A percentile compares a stretch with the other conserved stretches of the same genome.
Conservation (phyloP, 371 early-diverging fungal species). For the Lichtheimia corymbifera region DNA sequence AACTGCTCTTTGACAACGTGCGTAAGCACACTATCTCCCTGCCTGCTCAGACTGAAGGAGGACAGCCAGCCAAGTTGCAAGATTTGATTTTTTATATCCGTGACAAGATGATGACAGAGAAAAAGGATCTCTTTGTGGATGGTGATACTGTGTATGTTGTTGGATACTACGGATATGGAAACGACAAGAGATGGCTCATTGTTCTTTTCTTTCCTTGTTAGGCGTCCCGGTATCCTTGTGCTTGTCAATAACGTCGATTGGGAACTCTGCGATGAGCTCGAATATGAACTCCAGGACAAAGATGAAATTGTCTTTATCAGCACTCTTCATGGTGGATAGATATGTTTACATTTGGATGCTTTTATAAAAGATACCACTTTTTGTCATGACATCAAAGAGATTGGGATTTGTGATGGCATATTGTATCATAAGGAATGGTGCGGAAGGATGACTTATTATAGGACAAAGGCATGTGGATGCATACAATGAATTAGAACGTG, state of each 20-base stretch:
- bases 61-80: constrained; percentile 57
- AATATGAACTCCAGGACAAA: constrained; percentile 73
- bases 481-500: too few relatives aligned
- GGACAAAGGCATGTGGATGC: too few relatives aligned
- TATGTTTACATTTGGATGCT: too few relatives aligned
- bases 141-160: constrained; percentile 79
- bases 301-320: constrained; percentile 94
- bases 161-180: neutral
- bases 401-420: too few relatives aligned
- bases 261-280: constrained; percentile 92
- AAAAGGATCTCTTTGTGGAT: constrained; percentile 85
- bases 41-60: constrained; percentile 40
- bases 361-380: too few relatives aligned
- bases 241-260: constrained; percentile 95
- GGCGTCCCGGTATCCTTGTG: constrained; percentile 94
- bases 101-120: constrained; percentile 72
- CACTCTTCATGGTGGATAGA: constrained; percentile 78
- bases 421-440: too few relatives aligned
- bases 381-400: too few relatives aligned
- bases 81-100: constrained; percentile 78
- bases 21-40: constrained; percentile 58
- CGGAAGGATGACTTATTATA: too few relatives aligned
- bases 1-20: constrained; percentile 84
- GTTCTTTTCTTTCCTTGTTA: constrained; percentile 21
- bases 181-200: neutral